Conservation (phyloP, 2,329 filamentous ascomycete genomes). For the Arthrobotrys iridis region DNA sequence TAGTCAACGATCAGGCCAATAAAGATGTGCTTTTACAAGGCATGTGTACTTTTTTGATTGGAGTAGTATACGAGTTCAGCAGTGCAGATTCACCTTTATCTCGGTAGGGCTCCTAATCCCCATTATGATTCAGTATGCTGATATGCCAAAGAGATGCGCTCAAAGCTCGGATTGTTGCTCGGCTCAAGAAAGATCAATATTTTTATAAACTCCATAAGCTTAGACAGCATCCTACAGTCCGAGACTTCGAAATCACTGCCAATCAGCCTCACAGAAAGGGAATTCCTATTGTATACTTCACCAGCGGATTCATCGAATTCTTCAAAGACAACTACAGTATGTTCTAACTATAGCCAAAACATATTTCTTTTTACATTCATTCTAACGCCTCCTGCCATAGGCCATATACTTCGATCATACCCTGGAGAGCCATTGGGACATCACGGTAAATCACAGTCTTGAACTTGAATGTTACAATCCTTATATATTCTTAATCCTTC, state of each 20-base stretch:
- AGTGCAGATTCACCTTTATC: conserved; percentile 95
- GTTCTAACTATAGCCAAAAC: neutral
- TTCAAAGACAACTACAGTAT: conserved; percentile 91
- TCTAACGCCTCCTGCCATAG: neutral
- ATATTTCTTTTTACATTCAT: neutral
- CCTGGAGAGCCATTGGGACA: conserved; percentile 37
- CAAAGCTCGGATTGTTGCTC: conserved; percentile 78
- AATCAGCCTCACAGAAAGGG: conserved; percentile 61
- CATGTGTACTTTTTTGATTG: conserved; percentile 83
- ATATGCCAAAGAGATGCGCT: conserved; percentile 71
- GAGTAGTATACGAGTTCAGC: conserved; percentile 94
- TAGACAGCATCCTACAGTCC: conserved; percentile 78
- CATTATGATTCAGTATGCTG: neutral
- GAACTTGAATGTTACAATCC: too few species aligned
- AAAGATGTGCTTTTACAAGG: conserved; percentile 78
- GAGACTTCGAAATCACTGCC: conserved; percentile 81
- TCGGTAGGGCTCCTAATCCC: conserved; percentile 57
- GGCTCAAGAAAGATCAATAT: conserved; percentile 86
- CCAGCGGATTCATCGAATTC: conserved; percentile 87
- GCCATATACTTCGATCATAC: conserved; percentile 36
- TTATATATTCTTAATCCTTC: neutral
- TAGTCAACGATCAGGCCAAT: conserved; percentile 71
- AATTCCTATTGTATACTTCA: conserved; percentile 84
- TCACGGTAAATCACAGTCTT: conserved; percentile 16
- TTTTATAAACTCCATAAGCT: conserved; percentile 81